phyloP scores from a whole-genome alignment of 2,329 filamentous ascomycete species.

The Talaromyces sp. region DNA sequence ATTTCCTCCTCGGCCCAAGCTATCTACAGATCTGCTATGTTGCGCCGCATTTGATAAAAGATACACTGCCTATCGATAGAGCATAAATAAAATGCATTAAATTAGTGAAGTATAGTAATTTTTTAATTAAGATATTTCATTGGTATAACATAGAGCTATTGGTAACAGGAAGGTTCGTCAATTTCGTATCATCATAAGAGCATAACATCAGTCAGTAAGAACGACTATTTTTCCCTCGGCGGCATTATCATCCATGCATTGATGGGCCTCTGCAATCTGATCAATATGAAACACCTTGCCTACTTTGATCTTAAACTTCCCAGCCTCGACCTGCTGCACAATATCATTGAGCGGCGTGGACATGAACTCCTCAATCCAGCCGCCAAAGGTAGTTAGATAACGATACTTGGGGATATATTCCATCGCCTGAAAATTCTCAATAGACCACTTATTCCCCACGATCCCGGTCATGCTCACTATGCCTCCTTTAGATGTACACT shows the following conservation, averaged over 20 bases:
- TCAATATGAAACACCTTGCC: constrained; percentile 45
- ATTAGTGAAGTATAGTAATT: too few species aligned
- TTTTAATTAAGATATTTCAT: too few species aligned
- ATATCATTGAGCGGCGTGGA: constrained; percentile 42
- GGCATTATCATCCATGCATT: constrained; percentile 44
- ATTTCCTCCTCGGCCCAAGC: background rate
- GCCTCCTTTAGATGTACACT: constrained; percentile 33
- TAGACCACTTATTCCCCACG: constrained; percentile 43
- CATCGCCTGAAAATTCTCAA: constrained; percentile 44
- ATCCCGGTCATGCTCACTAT: constrained; percentile 49
- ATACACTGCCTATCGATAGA: background rate
- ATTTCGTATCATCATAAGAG: background rate
- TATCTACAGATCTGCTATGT: background rate
- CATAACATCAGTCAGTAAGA: constrained; percentile 18
- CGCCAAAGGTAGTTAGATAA: constrained; percentile 43
- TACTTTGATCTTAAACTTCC: constrained; percentile 40
- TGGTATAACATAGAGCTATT: background rate
- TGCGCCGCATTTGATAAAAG: background rate
- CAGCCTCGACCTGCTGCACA: constrained; percentile 36
- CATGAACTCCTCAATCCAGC: constrained; percentile 41
- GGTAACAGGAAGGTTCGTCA: background rate
- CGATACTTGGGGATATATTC: constrained; percentile 40
- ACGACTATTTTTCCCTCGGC: constrained; percentile 48
- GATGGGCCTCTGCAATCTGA: constrained; percentile 48
- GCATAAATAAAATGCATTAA: background rate